Evolutionary conservation across 768 basidiomycete genomes (phyloP).

Genomic region (Hericium rajendrae): DNA sequence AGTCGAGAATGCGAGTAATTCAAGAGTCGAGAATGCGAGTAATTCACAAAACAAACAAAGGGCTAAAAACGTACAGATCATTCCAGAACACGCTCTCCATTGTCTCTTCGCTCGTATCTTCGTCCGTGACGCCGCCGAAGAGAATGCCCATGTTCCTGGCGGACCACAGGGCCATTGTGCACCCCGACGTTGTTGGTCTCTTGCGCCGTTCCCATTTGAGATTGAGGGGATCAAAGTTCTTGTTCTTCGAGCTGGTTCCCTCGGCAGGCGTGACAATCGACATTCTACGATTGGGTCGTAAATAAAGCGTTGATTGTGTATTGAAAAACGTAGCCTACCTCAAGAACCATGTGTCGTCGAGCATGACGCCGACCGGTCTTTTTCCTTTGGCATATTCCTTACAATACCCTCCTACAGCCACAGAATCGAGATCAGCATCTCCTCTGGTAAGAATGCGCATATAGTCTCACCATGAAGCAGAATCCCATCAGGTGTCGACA

Average conservation of each 20-base stretch:
- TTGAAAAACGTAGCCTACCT: no score
- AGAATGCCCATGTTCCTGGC: conserved; percentile 61
- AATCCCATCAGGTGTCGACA: conserved; percentile 69
- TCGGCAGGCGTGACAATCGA: conserved; percentile 16
- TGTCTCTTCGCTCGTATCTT: conserved; percentile 76
- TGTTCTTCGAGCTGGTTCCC: conserved; percentile 12
- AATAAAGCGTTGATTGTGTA: no score
- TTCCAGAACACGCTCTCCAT: conserved; percentile 83
- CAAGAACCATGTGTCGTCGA: conserved; percentile 87
- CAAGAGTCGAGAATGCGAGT: no score
- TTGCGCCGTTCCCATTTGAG: conserved; percentile 86
- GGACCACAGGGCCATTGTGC: conserved; percentile 79
- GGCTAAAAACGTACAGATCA: conserved; percentile 52
- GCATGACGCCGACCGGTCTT: conserved; percentile 74
- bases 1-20: no score
- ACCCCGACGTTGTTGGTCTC: conserved; percentile 61
- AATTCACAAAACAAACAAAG: not conserved
- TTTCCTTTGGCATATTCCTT: conserved; percentile 86
- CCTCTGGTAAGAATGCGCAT: not conserved
- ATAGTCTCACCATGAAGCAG: conserved; percentile 54
- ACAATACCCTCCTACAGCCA: conserved; percentile 69
- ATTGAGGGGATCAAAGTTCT: conserved; percentile 35
- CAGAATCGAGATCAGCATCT: not conserved
- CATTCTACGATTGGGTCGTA: conserved; percentile 19
- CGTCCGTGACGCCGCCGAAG: conserved; percentile 86